Base-by-base conservation (phyloP, 1,284 basidiomycete genomes). In the Trichosporon sp. region DNA sequence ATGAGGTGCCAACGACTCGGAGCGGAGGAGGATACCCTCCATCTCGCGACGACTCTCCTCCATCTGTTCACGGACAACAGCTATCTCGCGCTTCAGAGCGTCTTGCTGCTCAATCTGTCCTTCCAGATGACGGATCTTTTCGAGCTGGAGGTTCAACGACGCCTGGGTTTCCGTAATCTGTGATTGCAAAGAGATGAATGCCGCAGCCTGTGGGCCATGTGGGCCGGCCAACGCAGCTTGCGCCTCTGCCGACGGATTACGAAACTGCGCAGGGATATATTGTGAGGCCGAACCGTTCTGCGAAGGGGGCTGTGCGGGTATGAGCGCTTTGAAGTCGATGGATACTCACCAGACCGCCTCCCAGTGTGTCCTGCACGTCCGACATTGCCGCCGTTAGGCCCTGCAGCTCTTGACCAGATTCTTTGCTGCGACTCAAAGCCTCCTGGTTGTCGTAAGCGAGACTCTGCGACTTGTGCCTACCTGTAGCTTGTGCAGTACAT, bases 371-470 rank as follows among this genome's bases (percentile, higher is more conserved):
- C 67, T 94, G 90, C 56, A 98, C 92, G 36, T 97, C 93, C 56
- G 84, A 87, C 86, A 99, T 92, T 1, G 90, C 85, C n/a, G 85
- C 85, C 21, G 87, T 89, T 40, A 99, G 82, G 0, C 86, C 86
- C 71, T 88, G 87, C 4, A 99, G 83, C 76, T 99, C 95, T 1
- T 87, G 84, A n/a, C 92, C 91, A 0, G 93, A 95, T 74, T 98
- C 94, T 19, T 92, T 87, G 74, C 92, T 95, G 81, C 95, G 95
- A 80, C 91, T 89, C 34, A 99, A 85, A 76, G 98, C 95, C 69
- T 87, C 88, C 81, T 98, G 89, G 2, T 31, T 31, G 80, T 14
- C 1, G 29, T 64, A 46, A 70, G 59, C 61, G 27, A 14, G n/a
- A 7, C 19, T 1, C 13, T 9, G 13, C 0, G 14, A 10, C 1